phyloP scores from a whole-genome alignment of 768 basidiomycete genomes.

The Agrocybe chaxingu region DNA sequence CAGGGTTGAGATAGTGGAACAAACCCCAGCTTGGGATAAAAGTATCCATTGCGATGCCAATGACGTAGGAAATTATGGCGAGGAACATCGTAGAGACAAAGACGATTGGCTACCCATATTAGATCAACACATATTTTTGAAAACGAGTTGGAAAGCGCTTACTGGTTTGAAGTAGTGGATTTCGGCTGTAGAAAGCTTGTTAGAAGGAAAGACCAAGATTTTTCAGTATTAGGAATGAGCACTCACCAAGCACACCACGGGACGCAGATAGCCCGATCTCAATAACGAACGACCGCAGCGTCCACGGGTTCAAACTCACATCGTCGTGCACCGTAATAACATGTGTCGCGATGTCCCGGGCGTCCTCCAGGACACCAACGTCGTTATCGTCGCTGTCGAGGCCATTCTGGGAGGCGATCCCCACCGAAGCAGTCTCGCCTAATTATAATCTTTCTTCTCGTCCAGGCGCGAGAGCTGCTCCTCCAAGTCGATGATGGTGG shows the following conservation, averaged over 20 bases:
- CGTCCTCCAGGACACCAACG: slow-evolving; percentile 34
- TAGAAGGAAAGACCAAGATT: not conserved
- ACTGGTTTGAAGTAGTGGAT: slow-evolving; percentile 64
- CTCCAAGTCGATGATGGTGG: slow-evolving; percentile 19
- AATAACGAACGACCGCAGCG: slow-evolving; percentile 42
- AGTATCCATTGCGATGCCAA: slow-evolving; percentile 45
- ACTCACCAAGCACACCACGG: slow-evolving; percentile 45
- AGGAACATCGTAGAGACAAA: slow-evolving; percentile 52
- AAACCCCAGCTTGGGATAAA: slow-evolving; percentile 42
- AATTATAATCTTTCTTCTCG: slow-evolving; percentile 29
- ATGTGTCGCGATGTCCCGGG: slow-evolving; percentile 45
- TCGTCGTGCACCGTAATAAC: slow-evolving; percentile 46
- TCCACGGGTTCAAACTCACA: slow-evolving; percentile 42
- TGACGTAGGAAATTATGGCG: slow-evolving; percentile 44
- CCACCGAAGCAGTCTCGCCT: not conserved
- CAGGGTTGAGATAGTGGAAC: slow-evolving; percentile 52
- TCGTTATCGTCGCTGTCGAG: slow-evolving; percentile 23
- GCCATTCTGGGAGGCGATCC: slow-evolving; percentile 26
- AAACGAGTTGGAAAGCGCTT: slow-evolving; percentile 1
- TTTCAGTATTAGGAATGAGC: not conserved
- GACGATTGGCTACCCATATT: slow-evolving; percentile 42
- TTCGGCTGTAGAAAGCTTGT: slow-evolving; percentile 33
- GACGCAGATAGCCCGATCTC: slow-evolving; percentile 46
- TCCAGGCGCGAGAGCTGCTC: slow-evolving; percentile 21
- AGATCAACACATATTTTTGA: not conserved